A percentile compares a stretch with the other conserved stretches of the same genome.
Conservation (phyloP, 2,329 filamentous ascomycete genomes). For the Pestalotiopsis sp. region DNA sequence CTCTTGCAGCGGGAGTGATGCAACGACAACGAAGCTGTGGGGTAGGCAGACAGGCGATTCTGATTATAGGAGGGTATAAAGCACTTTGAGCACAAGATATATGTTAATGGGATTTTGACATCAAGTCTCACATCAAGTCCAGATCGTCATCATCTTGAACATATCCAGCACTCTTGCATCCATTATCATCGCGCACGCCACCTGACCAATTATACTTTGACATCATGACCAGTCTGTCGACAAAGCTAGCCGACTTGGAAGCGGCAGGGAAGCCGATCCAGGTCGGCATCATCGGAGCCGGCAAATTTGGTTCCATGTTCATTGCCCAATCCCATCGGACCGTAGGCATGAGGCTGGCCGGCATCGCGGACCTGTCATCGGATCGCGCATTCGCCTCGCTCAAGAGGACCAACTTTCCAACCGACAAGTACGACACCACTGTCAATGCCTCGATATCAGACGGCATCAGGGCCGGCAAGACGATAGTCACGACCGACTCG, state of each 20-base stretch:
- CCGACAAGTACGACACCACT: slow-evolving; percentile 39
- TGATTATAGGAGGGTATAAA: background rate
- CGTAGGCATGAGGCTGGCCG: slow-evolving; percentile 43
- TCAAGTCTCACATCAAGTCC: background rate
- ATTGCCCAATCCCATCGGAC: slow-evolving; percentile 47
- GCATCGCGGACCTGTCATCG: slow-evolving; percentile 44
- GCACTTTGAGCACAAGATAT: background rate
- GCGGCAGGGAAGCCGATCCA: slow-evolving; percentile 40
- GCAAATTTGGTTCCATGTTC: slow-evolving; percentile 51
- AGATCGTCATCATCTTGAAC: background rate
- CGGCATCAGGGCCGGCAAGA: slow-evolving; percentile 42
- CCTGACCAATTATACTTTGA: background rate
- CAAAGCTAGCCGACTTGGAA: slow-evolving; percentile 42
- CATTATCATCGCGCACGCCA: background rate
- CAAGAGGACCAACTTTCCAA: slow-evolving; percentile 41
- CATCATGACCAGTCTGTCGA: slow-evolving; percentile 41
- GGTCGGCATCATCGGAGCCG: slow-evolving; percentile 47
- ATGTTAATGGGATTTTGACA: background rate
- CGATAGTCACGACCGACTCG: slow-evolving; percentile 44
- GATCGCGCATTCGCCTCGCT: slow-evolving; percentile 43
- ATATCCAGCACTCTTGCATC: background rate
- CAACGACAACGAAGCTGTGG: background rate
- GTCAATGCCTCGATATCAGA: slow-evolving; percentile 37
- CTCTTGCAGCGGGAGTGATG: background rate
- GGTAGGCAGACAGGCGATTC: background rate